phyloP scores from a whole-genome alignment of 78 protist species.

The Dictyostelium firmibasis region DNA sequence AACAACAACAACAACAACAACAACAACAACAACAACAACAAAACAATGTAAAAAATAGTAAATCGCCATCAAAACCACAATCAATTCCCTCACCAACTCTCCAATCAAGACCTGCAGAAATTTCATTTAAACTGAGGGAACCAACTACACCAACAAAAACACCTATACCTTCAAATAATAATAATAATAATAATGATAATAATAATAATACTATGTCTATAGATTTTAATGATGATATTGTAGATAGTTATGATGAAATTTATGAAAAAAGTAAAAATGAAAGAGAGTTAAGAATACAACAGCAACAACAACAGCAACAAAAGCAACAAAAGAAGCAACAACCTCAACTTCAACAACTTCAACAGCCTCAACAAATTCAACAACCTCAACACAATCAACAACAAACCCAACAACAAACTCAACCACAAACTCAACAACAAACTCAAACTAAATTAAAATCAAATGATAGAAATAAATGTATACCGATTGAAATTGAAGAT shows the following conservation, averaged over 20 bases:
- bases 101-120: neutral
- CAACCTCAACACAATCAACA: neutral
- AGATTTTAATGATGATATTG: neutral
- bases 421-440: neutral
- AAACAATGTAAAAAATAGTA: neutral
- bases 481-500: neutral
- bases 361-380: neutral
- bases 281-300: neutral
- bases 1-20: neutral
- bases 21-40: neutral
- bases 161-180: neutral
- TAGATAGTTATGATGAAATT: neutral
- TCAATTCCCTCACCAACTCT: neutral
- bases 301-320: constrained; percentile 3
- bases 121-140: neutral
- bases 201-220: neutral
- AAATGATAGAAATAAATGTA: neutral
- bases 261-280: neutral
- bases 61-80: neutral
- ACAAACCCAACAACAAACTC: neutral
- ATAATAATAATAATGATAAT: neutral
- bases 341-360: neutral
- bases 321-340: neutral
- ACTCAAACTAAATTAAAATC: neutral
- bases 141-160: neutral